phyloP scores from a whole-genome alignment of 768 basidiomycete genomes.

The Glaciozyma martinii region DNA sequence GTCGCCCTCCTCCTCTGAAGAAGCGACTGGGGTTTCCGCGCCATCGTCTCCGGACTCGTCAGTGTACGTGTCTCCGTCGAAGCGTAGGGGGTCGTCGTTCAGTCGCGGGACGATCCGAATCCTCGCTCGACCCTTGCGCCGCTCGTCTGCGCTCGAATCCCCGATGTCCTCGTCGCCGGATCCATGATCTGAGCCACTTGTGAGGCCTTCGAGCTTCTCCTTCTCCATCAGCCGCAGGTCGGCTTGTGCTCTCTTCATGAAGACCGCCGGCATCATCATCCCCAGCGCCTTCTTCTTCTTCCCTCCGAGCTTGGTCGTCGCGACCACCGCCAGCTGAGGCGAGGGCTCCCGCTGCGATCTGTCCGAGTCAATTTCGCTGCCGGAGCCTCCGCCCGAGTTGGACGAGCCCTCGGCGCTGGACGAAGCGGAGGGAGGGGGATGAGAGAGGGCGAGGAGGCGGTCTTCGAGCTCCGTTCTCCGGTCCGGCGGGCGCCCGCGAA shows the following conservation, averaged over 20 bases:
- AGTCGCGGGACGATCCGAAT: not conserved
- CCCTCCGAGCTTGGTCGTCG: constrained; percentile 6
- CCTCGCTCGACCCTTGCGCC: constrained; percentile 8
- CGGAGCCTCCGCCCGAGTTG: not conserved
- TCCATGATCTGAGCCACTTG: constrained; percentile 15
- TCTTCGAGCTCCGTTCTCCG: constrained; percentile 7
- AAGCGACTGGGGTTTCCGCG: not conserved
- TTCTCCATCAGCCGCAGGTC: constrained; percentile 32
- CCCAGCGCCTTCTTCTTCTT: constrained; percentile 21
- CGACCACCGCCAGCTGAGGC: not conserved
- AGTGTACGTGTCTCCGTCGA: constrained; percentile 16
- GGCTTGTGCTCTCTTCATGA: constrained; percentile 30
- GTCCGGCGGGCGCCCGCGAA: not conserved
- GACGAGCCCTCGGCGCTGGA: not conserved
- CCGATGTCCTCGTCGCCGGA: constrained; percentile 26
- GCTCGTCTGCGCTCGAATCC: not conserved
- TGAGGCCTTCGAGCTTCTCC: constrained; percentile 15
- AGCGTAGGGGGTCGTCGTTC: constrained; percentile 8
- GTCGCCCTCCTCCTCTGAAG: constrained; percentile 16
- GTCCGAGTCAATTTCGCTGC: not conserved
- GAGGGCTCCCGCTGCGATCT: not conserved
- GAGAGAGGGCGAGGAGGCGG: constrained; percentile 11
- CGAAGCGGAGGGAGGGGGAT: not conserved
- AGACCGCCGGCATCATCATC: constrained; percentile 33
- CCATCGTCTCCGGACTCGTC: constrained; percentile 19